Evolutionary conservation across 495 filamentous ascomycete genomes (phyloP).

Genomic region (Schizothecium vesticola): DNA sequence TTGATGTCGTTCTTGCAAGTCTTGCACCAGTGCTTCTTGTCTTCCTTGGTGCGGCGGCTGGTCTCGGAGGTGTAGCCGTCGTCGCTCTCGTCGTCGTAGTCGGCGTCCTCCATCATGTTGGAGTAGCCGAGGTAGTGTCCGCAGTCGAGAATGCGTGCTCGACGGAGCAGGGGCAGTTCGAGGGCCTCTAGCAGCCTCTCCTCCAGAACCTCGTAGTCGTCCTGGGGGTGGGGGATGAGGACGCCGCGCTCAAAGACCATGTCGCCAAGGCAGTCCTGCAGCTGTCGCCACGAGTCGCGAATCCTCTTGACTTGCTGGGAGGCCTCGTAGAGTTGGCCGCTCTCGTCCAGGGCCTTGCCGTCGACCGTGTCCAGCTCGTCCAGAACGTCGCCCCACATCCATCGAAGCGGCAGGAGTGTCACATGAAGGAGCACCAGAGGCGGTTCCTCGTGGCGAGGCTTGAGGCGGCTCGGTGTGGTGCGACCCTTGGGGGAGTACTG

Average conservation of each 20-base stretch:
- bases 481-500: constrained; percentile 57
- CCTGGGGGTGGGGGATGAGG: constrained; percentile 80
- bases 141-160: constrained; percentile 66
- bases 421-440: constrained; percentile 87
- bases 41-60: constrained; percentile 30
- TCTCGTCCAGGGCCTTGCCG: constrained; percentile 18
- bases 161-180: constrained; percentile 59
- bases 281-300: constrained; percentile 64
- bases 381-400: constrained; percentile 58
- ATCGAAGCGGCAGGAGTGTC: constrained; percentile 68
- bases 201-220: constrained; percentile 87
- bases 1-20: constrained; percentile 53
- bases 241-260: constrained; percentile 81
- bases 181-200: constrained; percentile 85
- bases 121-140: constrained; percentile 63
- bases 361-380: constrained; percentile 33
- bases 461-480: constrained; percentile 48
- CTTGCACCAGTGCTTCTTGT: constrained; percentile 53
- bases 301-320: constrained; percentile 53
- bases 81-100: constrained; percentile 42
- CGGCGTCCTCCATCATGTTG: constrained; percentile 33
- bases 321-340: constrained; percentile 28
- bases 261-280: constrained; percentile 69
- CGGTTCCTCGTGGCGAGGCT: constrained; percentile 40
- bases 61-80: constrained; percentile 35